Percentiles rank a stretch among this genome's conserved stretches.
Conservation (phyloP, 345 rosid species). For the Erysimum cheiranthoides region DNA sequence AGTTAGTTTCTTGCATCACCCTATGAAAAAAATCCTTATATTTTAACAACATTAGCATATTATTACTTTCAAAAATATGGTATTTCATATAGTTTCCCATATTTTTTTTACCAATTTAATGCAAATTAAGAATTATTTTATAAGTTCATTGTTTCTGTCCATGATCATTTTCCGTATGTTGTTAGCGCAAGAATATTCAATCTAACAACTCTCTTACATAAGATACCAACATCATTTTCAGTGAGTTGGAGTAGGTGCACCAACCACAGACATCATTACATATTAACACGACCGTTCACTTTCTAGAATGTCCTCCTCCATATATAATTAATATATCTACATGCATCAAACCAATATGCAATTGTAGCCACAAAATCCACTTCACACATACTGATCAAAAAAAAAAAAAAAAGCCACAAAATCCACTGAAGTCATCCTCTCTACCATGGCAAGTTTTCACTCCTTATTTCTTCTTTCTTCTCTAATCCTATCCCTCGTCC, state of each 20-base stretch:
- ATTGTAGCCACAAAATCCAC: slow-evolving; percentile 23
- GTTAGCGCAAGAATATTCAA: neutral
- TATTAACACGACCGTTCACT: slow-evolving; percentile 7
- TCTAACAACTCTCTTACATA: neutral
- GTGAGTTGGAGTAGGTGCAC: slow-evolving; percentile 31
- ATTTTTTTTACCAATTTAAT: neutral
- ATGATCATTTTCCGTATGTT: neutral
- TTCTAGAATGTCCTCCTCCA: slow-evolving; percentile 22
- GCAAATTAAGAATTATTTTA: neutral
- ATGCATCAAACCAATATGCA: neutral
- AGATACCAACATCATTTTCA: neutral
- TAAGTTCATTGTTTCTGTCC: neutral
- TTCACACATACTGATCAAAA: neutral
- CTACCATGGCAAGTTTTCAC: slow-evolving; percentile 27
- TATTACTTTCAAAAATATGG: neutral
- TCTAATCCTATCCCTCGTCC: slow-evolving; percentile 10
- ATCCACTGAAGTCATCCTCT: slow-evolving; percentile 14
- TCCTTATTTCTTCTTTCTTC: slow-evolving; percentile 24
- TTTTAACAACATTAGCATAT: too few relatives aligned
- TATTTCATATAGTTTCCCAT: too few relatives aligned
- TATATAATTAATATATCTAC: neutral
- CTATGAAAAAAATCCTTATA: neutral
- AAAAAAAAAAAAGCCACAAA: slow-evolving; percentile 24
- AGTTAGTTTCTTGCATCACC: neutral
- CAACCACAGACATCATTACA: slow-evolving; percentile 32